Evolutionary conservation across 179 eudicot genomes (phyloP).

Genomic region (Carnegiea gigantea): DNA sequence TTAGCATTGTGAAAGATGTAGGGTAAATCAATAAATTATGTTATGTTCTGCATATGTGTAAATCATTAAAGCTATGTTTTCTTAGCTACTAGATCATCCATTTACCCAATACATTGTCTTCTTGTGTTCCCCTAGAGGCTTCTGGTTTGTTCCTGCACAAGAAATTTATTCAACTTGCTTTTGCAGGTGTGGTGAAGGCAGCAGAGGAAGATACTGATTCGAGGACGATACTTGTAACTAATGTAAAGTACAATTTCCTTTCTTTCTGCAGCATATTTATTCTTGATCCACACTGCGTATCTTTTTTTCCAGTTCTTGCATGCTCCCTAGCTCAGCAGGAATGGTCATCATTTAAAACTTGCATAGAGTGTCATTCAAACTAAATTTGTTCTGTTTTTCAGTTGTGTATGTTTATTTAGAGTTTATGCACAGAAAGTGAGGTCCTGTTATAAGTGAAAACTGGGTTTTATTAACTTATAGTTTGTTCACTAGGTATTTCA

Average conservation of each 20-base stretch:
- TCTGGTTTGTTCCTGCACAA: neutral
- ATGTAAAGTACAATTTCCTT: conserved; percentile 30
- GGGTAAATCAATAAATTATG: neutral
- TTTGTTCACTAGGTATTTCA: neutral
- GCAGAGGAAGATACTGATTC: conserved; percentile 35
- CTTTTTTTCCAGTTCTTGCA: neutral
- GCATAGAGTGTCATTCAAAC: neutral
- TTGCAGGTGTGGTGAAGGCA: conserved; percentile 42
- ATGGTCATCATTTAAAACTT: neutral
- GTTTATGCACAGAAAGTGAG: no score
- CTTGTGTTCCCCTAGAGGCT: conserved; percentile 1
- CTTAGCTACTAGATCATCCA: neutral
- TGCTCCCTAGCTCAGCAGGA: neutral
- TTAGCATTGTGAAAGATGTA: neutral
- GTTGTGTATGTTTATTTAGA: no score
- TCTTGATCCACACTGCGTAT: neutral
- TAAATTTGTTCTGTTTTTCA: no score
- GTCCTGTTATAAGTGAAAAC: no score
- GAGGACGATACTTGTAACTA: conserved; percentile 49
- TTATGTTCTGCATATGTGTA: neutral
- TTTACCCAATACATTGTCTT: neutral
- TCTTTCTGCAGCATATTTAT: neutral
- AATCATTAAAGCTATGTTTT: conserved; percentile 7
- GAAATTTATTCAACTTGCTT: conserved; percentile 25
- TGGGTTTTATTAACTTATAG: neutral